Percentiles rank a stretch among this genome's conserved stretches.
Evolutionary conservation across 495 filamentous ascomycete species (phyloP).

Genomic region (Parathielavia hyrcaniae): DNA sequence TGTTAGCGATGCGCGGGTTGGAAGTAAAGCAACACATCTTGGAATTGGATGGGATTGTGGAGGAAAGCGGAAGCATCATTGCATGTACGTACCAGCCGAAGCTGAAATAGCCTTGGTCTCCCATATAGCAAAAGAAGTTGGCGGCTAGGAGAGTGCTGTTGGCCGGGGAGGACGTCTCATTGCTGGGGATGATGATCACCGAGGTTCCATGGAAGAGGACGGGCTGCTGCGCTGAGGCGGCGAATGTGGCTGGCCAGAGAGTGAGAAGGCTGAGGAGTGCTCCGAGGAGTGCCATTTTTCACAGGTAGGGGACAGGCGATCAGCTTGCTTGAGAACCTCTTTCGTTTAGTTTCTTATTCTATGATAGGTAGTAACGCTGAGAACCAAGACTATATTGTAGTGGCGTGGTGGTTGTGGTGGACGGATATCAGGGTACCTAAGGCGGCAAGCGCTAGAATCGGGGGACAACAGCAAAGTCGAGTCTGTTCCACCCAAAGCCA

Average conservation of each 20-base stretch:
- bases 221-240: not conserved
- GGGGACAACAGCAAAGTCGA: no score
- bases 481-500: no score
- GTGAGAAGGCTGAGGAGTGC: not conserved
- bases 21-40: no score
- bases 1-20: not conserved
- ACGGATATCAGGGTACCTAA: no score
- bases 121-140: slow-evolving; percentile 1
- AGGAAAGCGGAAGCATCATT: no score
- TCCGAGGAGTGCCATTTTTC: not conserved
- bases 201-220: not conserved
- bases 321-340: no score
- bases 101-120: not conserved
- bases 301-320: no score
- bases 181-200: not conserved
- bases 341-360: no score
- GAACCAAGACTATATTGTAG: no score
- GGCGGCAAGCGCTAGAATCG: no score
- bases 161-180: not conserved
- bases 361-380: no score
- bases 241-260: not conserved
- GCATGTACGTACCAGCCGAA: not conserved
- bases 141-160: not conserved
- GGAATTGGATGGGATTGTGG: not conserved
- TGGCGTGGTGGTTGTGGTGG: no score